Evolutionary conservation across 768 basidiomycete genomes (phyloP), one percentile per base, ranked within the genome.

Genomic region (Suillus subaureus): DNA sequence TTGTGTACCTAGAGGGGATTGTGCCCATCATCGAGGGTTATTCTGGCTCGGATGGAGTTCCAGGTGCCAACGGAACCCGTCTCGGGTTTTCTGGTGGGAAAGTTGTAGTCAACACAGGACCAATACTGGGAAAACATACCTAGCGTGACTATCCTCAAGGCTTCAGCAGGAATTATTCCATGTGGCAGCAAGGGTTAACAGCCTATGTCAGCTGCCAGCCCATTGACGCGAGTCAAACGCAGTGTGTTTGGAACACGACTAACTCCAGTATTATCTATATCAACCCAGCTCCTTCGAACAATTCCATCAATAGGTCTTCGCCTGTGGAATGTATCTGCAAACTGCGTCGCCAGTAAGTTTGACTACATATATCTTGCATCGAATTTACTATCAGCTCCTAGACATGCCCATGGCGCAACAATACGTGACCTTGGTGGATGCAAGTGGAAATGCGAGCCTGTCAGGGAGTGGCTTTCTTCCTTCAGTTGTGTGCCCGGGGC

Each of bases 401-500:
- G 66, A 58, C 18, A 33, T 21, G 12, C 16, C n/a, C 2, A 47
- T 28, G 6, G 7, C n/a, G 1, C 37, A 62, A 6, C 26, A 58
- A 26, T 65, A 65, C 54, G 67, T 65, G 26, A 65, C 61, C 12
- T 23, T 33, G 18, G 16, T 40, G 11, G 62, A 65, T 58, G 39
- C 31, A 21, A 60, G 21, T 57, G 55, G 26, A 28, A 26, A 39
- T 11, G 2, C 49, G 6, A 39, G 40, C 6, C 4, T 3, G 12
- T 33, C 26, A 40, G 63, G 63, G 33, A 65, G 11, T 12, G 64
- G 61, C 21, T 23, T 68, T 28, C 40, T 68, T 21, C 43, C 61
- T 23, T 66, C 64, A 26, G n/a, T 69, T 8, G 57, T 68, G 15
- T 69, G 67, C 28, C 67, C 64, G 13, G 62, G 49, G 11, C 63